Conservation (phyloP, 1,284 basidiomycete species). For the Puccinia brachypodii region DNA sequence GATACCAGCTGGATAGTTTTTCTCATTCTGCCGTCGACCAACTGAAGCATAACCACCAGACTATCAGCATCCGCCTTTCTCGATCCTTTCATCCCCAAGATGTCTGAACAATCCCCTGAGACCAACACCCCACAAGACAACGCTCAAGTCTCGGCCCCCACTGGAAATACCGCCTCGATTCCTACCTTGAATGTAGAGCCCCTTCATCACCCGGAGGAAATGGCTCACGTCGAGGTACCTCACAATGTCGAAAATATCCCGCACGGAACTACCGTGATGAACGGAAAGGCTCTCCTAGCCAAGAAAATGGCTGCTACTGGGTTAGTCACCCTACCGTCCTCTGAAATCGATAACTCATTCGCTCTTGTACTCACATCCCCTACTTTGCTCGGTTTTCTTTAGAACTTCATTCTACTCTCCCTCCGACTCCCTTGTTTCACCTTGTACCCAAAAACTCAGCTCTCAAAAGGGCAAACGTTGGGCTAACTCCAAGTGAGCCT, state of each 20-base stretch:
- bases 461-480: conserved; percentile 47
- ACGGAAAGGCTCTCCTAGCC: conserved; percentile 41
- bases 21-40: neutral
- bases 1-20: too few species aligned
- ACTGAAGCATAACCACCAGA: neutral
- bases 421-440: conserved; percentile 43
- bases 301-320: conserved; percentile 47
- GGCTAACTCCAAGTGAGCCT: conserved; percentile 45
- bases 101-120: conserved; percentile 1
- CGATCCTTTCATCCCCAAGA: neutral
- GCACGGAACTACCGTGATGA: conserved; percentile 37
- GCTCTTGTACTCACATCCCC: neutral
- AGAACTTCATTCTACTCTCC: conserved; percentile 47
- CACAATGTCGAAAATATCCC: conserved; percentile 48
- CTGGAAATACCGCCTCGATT: conserved; percentile 7
- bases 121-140: neutral
- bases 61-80: neutral
- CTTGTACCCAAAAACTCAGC: conserved; percentile 45
- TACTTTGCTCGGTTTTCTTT: neutral
- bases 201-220: conserved; percentile 46
- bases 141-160: neutral
- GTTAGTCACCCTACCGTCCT: conserved; percentile 9
- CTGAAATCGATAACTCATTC: neutral
- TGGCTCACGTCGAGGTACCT: conserved; percentile 45
- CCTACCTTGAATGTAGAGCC: conserved; percentile 40